These are phyloP conservation scores for Phytophthora sp. DNA, from an alignment of 352 stramenopile genomes.

Conservation along the genomic window DNA sequence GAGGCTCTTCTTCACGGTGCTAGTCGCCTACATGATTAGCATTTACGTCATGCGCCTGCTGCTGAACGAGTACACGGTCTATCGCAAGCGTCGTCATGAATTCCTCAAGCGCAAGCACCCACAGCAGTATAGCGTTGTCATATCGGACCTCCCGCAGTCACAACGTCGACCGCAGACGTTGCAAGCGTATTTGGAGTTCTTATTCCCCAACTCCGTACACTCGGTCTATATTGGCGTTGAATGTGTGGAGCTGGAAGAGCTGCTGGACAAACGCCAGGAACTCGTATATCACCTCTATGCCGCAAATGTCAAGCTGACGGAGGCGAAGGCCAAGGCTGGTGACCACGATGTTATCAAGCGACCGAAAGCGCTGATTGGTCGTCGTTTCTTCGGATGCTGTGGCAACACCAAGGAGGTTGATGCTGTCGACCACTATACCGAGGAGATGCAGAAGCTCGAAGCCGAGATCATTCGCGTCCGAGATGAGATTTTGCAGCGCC, in stretches of 20 bases:
- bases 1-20: slow-evolving; percentile 66
- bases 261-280: slow-evolving; percentile 58
- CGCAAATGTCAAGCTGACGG: slow-evolving; percentile 51
- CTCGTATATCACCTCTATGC: slow-evolving; percentile 61
- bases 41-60: slow-evolving; percentile 67
- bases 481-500: slow-evolving; percentile 54
- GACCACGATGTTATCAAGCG: slow-evolving; percentile 38
- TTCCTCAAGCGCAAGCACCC: slow-evolving; percentile 61
- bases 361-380: slow-evolving; percentile 45
- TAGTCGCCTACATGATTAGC: slow-evolving; percentile 56
- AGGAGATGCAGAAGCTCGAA: slow-evolving; percentile 58
- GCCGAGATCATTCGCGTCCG: slow-evolving; percentile 52
- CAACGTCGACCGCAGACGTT: slow-evolving; percentile 65
- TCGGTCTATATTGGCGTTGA: slow-evolving; percentile 79
- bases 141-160: slow-evolving; percentile 63
- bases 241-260: slow-evolving; percentile 59
- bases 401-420: slow-evolving; percentile 55
- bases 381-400: slow-evolving; percentile 57
- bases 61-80: slow-evolving; percentile 59
- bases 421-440: slow-evolving; percentile 63
- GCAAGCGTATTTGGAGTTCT: slow-evolving; percentile 65
- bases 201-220: slow-evolving; percentile 71
- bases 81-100: slow-evolving; percentile 67
- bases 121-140: slow-evolving; percentile 79
- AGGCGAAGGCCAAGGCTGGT: slow-evolving; percentile 31